phyloP scores from a whole-genome alignment of 768 basidiomycete species.

The Lactarius quietus region DNA sequence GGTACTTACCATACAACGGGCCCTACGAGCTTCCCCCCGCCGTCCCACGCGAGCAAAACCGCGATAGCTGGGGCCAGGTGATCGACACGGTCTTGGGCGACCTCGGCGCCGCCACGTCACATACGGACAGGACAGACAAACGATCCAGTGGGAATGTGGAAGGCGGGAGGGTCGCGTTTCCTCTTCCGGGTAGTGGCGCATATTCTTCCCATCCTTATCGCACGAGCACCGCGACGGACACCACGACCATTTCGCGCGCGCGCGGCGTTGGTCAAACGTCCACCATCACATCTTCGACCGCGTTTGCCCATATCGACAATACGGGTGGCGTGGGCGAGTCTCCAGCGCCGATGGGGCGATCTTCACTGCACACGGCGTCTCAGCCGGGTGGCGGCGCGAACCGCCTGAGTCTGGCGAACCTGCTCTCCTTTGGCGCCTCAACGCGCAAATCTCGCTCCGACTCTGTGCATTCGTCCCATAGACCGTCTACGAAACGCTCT shows the following conservation, averaged over 20 bases:
- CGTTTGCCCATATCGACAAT: slow-evolving; percentile 45
- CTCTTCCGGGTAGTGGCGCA: slow-evolving; percentile 24
- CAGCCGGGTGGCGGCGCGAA: slow-evolving; percentile 29
- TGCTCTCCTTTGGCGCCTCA: slow-evolving; percentile 45
- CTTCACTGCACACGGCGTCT: slow-evolving; percentile 27
- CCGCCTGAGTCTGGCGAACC: slow-evolving; percentile 50
- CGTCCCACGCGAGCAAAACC: slow-evolving; percentile 24
- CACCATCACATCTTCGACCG: slow-evolving; percentile 34
- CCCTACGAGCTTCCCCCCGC: slow-evolving; percentile 44
- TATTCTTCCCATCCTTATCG: slow-evolving; percentile 21
- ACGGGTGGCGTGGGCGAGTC: slow-evolving; percentile 65
- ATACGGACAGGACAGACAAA: slow-evolving; percentile 8
- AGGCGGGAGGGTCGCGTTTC: slow-evolving; percentile 28
- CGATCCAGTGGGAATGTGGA: slow-evolving; percentile 3
- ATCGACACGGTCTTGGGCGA: slow-evolving; percentile 31
- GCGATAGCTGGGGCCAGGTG: slow-evolving; percentile 35
- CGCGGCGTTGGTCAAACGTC: slow-evolving; percentile 20
- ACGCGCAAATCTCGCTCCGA: slow-evolving; percentile 15
- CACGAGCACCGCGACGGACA: background rate
- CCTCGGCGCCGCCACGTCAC: slow-evolving; percentile 1
- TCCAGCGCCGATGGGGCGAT: slow-evolving; percentile 39
- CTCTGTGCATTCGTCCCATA: background rate
- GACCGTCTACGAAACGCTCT: slow-evolving; percentile 6
- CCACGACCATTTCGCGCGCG: background rate
- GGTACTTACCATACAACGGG: slow-evolving; percentile 65